Percentiles rank a stretch among this genome's conserved stretches.
phyloP scores from a whole-genome alignment of 345 rosid genomes.

The Salix suchowensis region DNA sequence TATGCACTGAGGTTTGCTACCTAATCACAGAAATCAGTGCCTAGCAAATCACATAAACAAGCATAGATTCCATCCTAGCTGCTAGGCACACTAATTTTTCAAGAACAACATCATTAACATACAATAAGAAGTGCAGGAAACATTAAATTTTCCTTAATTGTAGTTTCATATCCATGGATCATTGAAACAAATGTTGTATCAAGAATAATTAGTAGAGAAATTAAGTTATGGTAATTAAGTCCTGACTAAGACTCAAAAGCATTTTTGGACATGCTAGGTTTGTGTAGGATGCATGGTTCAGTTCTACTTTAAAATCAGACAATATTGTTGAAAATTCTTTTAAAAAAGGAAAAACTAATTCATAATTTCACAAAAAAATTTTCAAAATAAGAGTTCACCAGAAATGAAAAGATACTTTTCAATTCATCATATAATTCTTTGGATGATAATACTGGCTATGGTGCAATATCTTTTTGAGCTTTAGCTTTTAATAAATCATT shows the following conservation, averaged over 20 bases:
- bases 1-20: neutral
- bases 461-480: too few relatives aligned
- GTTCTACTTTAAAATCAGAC: neutral
- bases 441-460: accelerated
- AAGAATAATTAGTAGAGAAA: neutral
- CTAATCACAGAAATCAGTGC: neutral
- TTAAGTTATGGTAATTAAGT: neutral
- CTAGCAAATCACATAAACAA: neutral
- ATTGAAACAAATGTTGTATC: neutral
- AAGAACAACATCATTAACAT: neutral
- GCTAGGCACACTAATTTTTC: neutral
- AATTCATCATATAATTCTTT: too few relatives aligned
- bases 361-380: too few relatives aligned
- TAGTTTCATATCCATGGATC: neutral
- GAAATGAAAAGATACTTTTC: too few relatives aligned
- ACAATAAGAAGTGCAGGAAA: neutral
- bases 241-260: neutral
- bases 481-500: too few relatives aligned
- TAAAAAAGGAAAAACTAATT: too few relatives aligned
- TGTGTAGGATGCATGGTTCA: neutral
- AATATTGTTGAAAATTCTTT: too few relatives aligned
- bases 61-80: neutral
- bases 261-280: neutral
- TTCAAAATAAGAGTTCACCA: too few relatives aligned
- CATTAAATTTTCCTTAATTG: neutral